phyloP scores from a whole-genome alignment of 495 filamentous ascomycete species.

The Penicillium angulare region DNA sequence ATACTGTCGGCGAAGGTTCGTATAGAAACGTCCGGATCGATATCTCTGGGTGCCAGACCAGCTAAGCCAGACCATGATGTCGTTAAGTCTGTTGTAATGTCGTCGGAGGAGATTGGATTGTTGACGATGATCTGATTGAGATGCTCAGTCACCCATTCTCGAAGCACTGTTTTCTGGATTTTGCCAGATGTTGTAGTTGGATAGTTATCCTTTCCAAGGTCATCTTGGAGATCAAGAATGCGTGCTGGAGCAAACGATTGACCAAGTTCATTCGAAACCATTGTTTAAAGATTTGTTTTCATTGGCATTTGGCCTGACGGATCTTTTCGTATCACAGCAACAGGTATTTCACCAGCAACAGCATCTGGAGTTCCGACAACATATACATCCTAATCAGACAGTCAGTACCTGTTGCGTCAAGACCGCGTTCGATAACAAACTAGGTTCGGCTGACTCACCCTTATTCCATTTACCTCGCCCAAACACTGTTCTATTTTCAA shows the following conservation, averaged over 20 bases:
- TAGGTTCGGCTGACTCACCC: neutral
- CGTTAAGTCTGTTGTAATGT: neutral
- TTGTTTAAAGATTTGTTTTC: neutral
- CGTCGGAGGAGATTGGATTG: neutral
- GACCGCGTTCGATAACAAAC: neutral
- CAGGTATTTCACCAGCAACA: neutral
- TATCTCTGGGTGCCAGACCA: neutral
- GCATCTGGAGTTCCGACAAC: neutral
- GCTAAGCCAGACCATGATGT: conserved; percentile 7
- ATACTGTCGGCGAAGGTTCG: conserved; percentile 16
- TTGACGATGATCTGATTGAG: conserved; percentile 1
- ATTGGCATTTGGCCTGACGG: neutral
- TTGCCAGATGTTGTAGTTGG: conserved; percentile 40
- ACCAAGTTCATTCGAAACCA: conserved; percentile 25
- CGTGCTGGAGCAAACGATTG: conserved; percentile 25
- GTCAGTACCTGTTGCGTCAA: neutral
- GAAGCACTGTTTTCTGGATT: conserved; percentile 28
- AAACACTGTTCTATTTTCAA: conserved; percentile 17
- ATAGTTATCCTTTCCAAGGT: conserved; percentile 29
- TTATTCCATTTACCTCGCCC: neutral
- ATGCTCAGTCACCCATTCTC: conserved; percentile 13
- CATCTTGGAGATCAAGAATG: conserved; percentile 26
- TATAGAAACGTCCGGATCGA: conserved; percentile 5
- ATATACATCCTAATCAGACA: neutral
- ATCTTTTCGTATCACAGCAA: conserved; percentile 13